These are phyloP conservation scores for Aspergillus hancockii DNA, from an alignment of 495 filamentous ascomycete genomes.

Conservation along the genomic window DNA sequence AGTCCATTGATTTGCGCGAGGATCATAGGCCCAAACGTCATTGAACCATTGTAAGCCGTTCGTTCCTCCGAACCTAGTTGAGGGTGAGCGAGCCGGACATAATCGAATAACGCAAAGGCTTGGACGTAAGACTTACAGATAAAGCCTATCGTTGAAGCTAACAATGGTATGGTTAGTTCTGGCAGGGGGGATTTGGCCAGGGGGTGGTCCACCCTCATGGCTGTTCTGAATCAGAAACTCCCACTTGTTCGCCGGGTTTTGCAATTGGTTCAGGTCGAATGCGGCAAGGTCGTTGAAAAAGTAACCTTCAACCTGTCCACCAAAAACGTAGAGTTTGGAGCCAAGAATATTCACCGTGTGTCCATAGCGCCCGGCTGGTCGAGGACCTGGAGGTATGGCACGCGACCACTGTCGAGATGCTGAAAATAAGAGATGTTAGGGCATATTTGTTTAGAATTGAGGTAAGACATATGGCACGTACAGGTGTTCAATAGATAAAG, in stretches of 20 bases:
- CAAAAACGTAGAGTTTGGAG: slow-evolving; percentile 95
- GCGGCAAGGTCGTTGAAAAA: slow-evolving; percentile 99
- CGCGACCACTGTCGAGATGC: slow-evolving; percentile 98
- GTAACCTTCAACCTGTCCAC: slow-evolving; percentile 93
- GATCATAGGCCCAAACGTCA: slow-evolving; percentile 96
- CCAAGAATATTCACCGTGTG: slow-evolving; percentile 95
- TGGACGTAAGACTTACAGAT: slow-evolving; percentile 63
- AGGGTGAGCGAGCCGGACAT: slow-evolving; percentile 13
- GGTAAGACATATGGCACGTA: slow-evolving; percentile 47
- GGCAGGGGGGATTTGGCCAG: slow-evolving; percentile 77
- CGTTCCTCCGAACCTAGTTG: slow-evolving; percentile 84
- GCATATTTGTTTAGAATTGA: slow-evolving; percentile 4
- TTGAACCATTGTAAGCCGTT: slow-evolving; percentile 97
- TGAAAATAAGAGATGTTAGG: slow-evolving; percentile 34
- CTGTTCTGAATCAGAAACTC: slow-evolving; percentile 81
- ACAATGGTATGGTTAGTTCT: slow-evolving; percentile 94
- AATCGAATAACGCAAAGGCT: neutral
- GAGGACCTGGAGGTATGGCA: slow-evolving; percentile 77
- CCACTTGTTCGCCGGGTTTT: slow-evolving; percentile 87
- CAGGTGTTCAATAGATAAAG: slow-evolving; percentile 97
- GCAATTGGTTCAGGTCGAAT: slow-evolving; percentile 93
- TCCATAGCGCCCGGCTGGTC: slow-evolving; percentile 90
- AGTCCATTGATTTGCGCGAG: slow-evolving; percentile 75
- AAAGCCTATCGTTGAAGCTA: slow-evolving; percentile 91
- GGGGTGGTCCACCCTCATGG: slow-evolving; percentile 64